Conservation (phyloP, 169 alveolate genomes). For the Neospora caninum region DNA sequence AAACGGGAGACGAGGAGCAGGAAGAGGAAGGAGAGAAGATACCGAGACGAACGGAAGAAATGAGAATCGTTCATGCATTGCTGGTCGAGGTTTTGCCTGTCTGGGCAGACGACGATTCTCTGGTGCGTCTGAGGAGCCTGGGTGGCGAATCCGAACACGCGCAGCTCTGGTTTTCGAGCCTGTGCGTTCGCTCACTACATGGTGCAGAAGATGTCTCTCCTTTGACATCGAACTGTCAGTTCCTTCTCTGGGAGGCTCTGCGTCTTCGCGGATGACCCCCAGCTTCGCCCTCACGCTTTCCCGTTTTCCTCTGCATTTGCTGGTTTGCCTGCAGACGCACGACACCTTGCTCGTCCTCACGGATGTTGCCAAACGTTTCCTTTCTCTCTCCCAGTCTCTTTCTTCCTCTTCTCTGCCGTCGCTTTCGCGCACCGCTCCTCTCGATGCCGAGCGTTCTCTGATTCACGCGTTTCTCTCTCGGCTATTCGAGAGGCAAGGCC, state of each 20-base stretch:
- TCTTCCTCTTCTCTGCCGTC: background rate
- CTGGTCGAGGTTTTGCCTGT: background rate
- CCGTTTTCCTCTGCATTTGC: background rate
- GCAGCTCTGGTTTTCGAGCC: too few relatives aligned
- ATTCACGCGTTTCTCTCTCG: background rate
- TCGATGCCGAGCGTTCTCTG: background rate
- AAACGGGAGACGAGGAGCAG: background rate
- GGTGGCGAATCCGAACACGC: too few relatives aligned
- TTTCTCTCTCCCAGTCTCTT: background rate
- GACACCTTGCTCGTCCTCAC: background rate
- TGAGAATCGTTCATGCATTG: background rate
- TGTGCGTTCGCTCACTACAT: too few relatives aligned
- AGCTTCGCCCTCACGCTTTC: too few relatives aligned
- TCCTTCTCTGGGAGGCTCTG: too few relatives aligned
- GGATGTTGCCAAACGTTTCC: background rate
- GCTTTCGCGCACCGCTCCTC: background rate
- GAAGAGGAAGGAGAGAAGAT: background rate
- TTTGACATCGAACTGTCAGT: too few relatives aligned
- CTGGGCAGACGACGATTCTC: background rate
- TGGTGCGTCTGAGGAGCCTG: background rate
- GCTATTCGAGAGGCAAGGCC: background rate
- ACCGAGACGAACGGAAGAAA: background rate
- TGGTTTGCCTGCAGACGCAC: background rate
- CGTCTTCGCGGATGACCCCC: too few relatives aligned
- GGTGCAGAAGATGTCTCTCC: too few relatives aligned